Conservation (phyloP, 768 basidiomycete species). For the Amylocystis lapponica region DNA sequence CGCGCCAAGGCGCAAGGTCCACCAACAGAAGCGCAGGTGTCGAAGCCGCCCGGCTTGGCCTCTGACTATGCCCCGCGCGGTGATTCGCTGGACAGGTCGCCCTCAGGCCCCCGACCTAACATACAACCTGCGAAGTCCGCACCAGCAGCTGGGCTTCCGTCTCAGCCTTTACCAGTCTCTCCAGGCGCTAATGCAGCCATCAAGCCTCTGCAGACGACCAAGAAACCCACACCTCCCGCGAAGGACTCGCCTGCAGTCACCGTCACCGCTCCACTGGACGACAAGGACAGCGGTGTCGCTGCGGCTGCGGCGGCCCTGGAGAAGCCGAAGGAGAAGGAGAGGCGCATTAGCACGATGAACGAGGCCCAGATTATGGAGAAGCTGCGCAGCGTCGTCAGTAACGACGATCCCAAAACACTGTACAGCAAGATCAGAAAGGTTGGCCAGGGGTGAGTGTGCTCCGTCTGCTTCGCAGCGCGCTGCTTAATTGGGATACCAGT, state of each 20-base stretch:
- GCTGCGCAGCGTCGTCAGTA: slow-evolving; percentile 79
- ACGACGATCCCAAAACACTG: slow-evolving; percentile 80
- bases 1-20: slow-evolving; percentile 57
- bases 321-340: slow-evolving; percentile 62
- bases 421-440: slow-evolving; percentile 99
- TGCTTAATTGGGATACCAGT: slow-evolving; percentile 34
- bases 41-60: slow-evolving; percentile 28
- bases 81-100: slow-evolving; percentile 37
- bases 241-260: slow-evolving; percentile 37
- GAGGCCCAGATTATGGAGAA: slow-evolving; percentile 99
- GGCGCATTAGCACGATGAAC: slow-evolving; percentile 93
- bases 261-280: slow-evolving; percentile 40
- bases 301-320: slow-evolving; percentile 66
- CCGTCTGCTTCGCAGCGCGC: neutral
- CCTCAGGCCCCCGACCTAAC: slow-evolving; percentile 29
- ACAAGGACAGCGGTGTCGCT: slow-evolving; percentile 47
- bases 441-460: slow-evolving; percentile 81
- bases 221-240: slow-evolving; percentile 41
- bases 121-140: slow-evolving; percentile 38
- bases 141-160: slow-evolving; percentile 37
- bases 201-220: slow-evolving; percentile 76
- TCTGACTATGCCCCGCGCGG: slow-evolving; percentile 40
- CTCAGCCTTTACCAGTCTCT: too few relatives aligned
- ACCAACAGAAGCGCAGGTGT: slow-evolving; percentile 23
- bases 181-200: slow-evolving; percentile 45